These are phyloP conservation scores for Botryotinia convoluta DNA, from an alignment of 2,329 filamentous ascomycete species.

Conservation along the genomic window DNA sequence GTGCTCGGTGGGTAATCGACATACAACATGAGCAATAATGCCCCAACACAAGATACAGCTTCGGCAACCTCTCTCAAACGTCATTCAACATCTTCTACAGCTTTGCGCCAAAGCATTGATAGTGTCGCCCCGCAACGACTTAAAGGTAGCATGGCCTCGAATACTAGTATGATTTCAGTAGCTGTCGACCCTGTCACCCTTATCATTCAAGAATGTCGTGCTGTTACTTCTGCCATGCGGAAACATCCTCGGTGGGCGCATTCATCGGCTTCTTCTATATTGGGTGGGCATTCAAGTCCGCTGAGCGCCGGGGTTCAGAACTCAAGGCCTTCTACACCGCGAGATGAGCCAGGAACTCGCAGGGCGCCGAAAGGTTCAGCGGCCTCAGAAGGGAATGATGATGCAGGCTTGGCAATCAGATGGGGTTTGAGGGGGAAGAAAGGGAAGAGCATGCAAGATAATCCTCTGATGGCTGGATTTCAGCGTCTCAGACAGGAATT, in stretches of 20 bases:
- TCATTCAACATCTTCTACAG: constrained; percentile 22
- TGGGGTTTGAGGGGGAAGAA: constrained; percentile 95
- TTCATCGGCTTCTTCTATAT: constrained; percentile 91
- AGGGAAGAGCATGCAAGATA: constrained; percentile 95
- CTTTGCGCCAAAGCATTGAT: constrained; percentile 16
- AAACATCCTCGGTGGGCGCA: constrained; percentile 96
- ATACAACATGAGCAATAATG: constrained; percentile 36
- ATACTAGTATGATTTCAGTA: constrained; percentile 58
- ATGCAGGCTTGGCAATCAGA: constrained; percentile 68
- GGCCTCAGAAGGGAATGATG: constrained; percentile 46
- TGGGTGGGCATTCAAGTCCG: constrained; percentile 65
- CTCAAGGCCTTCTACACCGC: constrained; percentile 46
- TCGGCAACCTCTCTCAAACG: constrained; percentile 23
- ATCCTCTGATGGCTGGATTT: constrained; percentile 93
- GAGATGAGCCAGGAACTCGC: constrained; percentile 31
- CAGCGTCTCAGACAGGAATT: constrained; percentile 84
- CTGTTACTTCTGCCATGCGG: constrained; percentile 95
- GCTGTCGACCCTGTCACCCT: constrained; percentile 88
- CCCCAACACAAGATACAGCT: constrained; percentile 26
- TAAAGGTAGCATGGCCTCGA: constrained; percentile 30
- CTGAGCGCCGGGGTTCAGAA: constrained; percentile 42
- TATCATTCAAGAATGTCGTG: constrained; percentile 98
- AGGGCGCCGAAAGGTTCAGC: constrained; percentile 30
- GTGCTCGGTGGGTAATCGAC: constrained; percentile 22
- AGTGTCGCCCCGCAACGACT: constrained; percentile 18